Evolutionary conservation across 2,329 filamentous ascomycete genomes (phyloP).

Genomic region (Botrytis elliptica): DNA sequence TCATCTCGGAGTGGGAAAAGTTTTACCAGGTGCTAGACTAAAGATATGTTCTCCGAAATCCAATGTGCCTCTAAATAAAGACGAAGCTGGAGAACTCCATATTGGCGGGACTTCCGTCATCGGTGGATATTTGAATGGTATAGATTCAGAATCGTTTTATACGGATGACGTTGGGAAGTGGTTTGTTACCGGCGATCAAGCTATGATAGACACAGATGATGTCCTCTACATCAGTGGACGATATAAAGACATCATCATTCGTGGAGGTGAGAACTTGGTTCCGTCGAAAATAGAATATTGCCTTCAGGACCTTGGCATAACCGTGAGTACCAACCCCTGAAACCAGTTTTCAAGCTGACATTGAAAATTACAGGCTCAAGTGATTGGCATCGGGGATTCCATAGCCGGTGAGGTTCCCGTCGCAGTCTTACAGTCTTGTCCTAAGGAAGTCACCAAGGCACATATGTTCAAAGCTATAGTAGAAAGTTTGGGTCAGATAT

Average conservation of each 20-base stretch:
- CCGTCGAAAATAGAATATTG: conserved; percentile 71
- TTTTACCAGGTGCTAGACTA: conserved; percentile 37
- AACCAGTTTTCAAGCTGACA: not conserved
- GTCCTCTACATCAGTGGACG: conserved; percentile 59
- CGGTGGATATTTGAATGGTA: conserved; percentile 68
- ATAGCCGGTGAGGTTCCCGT: not conserved
- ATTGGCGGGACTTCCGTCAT: conserved; percentile 77
- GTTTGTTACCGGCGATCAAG: conserved; percentile 56
- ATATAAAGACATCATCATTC: conserved; percentile 71
- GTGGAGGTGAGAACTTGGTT: conserved; percentile 59
- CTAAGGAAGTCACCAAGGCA: not conserved
- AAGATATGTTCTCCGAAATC: not conserved
- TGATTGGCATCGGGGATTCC: not conserved
- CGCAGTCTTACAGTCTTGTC: not conserved
- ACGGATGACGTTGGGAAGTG: conserved; percentile 38
- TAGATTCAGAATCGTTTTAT: conserved; percentile 44
- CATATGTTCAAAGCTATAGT: not conserved
- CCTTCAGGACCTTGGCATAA: conserved; percentile 38
- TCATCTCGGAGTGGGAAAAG: conserved; percentile 24
- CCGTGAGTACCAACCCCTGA: not conserved
- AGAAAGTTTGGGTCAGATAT: not conserved
- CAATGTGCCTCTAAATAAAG: not conserved
- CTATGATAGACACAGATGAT: conserved; percentile 47
- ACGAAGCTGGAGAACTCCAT: conserved; percentile 69
- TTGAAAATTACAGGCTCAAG: not conserved